Base-by-base conservation (phyloP, 1,139 yeast genomes). In the Yamadazyma jaroonii region DNA sequence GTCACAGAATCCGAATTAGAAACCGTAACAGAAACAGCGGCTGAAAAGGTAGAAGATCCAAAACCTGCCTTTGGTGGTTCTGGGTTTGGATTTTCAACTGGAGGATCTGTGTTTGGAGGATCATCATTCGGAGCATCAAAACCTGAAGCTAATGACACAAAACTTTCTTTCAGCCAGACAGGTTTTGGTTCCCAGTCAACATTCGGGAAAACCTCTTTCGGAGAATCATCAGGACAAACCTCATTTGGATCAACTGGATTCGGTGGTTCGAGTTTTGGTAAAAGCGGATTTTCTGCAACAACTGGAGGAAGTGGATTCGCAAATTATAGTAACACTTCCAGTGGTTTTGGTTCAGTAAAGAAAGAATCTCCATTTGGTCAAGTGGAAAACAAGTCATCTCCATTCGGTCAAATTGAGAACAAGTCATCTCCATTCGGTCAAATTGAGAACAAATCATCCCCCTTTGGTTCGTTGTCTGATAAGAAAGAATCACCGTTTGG, bases 221-320 rank as follows among this genome's bases (percentile, higher is more conserved):
- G n/a, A n/a, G n/a, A n/a, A n/a, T n/a, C n/a, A n/a, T n/a, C n/a
- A n/a, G n/a, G n/a, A 13, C 17, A 9, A 8, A 13, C 17, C 11
- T n/a, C 15, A 14, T 34, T 34, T 27, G 38, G 35, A 3, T 26
- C 39, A 9, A 25, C 47, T 14, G 43, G 44, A 4, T 52, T 49
- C 39, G 57, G 54, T 6, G 29, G 44, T 17, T 32, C 49, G 7
- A 32, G 45, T 3, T 51, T 52, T 41, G 56, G 56, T 45, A 36
- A 17, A 22, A 17, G 30, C 9, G 56, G 53, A 9, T 7, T 50
- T 41, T 53, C 53, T 13, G 21, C 35, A 29, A 34, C 42, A 6
- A 29, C 36, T 9, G 43, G 42, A 9, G 44, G 44, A 4, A 43
- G 47, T 36, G 41, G 42, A 1, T 43, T 43, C 26, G 45, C 38